Percentiles rank a stretch among this genome's conserved stretches.
Conservation (phyloP, 2,329 filamentous ascomycete genomes). For the Calonectria multiphialidica region DNA sequence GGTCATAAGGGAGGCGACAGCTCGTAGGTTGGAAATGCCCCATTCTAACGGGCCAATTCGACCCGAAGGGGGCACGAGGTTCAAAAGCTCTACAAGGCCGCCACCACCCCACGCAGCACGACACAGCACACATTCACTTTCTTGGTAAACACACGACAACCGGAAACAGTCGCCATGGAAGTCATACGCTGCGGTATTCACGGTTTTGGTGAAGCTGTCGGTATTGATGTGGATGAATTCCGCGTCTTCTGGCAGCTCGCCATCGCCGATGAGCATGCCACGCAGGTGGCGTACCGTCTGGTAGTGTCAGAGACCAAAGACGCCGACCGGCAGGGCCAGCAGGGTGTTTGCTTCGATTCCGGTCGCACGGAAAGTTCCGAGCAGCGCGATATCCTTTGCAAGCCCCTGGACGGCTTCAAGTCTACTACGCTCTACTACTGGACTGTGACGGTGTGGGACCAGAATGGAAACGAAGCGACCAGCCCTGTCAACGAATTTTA, state of each 20-base stretch:
- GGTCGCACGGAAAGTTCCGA: constrained; percentile 32
- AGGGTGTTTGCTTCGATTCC: constrained; percentile 30
- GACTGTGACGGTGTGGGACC: constrained; percentile 52
- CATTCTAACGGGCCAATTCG: constrained; percentile 16
- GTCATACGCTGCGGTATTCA: constrained; percentile 52
- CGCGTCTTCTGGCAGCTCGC: constrained; percentile 51
- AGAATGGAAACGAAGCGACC: constrained; percentile 40
- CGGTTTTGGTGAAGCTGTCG: constrained; percentile 52
- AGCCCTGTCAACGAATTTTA: constrained; percentile 51
- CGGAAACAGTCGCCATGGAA: constrained; percentile 33
- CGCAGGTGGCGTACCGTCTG: constrained; percentile 47
- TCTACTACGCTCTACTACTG: constrained; percentile 52
- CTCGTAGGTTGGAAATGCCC: not conserved
- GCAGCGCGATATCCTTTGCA: constrained; percentile 40
- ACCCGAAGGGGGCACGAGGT: constrained; percentile 5
- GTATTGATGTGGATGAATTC: constrained; percentile 53
- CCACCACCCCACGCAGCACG: not conserved
- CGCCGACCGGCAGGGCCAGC: not conserved
- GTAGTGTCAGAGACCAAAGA: constrained; percentile 16
- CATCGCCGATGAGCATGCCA: constrained; percentile 43
- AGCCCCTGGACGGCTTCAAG: constrained; percentile 47
- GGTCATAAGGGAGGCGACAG: not conserved
- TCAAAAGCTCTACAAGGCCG: not conserved
- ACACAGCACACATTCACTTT: not conserved
- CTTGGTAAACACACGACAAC: not conserved